phyloP scores from a whole-genome alignment of 1,284 basidiomycete species.

The Irpex sp. region DNA sequence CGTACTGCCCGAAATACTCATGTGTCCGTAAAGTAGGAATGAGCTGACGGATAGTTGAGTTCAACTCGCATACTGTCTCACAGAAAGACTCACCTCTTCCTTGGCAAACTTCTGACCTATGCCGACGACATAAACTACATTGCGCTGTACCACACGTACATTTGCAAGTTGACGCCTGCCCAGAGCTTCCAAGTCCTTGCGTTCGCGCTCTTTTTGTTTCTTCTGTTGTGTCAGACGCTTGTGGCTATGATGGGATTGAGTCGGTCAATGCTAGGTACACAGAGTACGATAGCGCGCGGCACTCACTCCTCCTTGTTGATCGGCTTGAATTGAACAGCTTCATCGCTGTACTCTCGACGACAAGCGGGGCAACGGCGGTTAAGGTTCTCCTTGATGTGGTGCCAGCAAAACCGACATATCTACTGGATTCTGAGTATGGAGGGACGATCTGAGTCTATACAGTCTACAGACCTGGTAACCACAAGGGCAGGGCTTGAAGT shows the following conservation, averaged over 20 bases:
- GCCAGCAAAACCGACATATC: conserved; percentile 99
- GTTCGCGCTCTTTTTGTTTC: conserved; percentile 88
- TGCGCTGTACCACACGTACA: conserved; percentile 94
- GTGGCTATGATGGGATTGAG: conserved; percentile 51
- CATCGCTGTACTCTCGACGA: conserved; percentile 89
- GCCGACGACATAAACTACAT: conserved; percentile 94
- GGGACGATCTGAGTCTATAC: not conserved
- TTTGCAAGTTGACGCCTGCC: conserved; percentile 88
- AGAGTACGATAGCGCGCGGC: not conserved
- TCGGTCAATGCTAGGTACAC: conserved; percentile 2
- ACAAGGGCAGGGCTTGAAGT: conserved; percentile 99
- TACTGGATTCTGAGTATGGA: conserved; percentile 27
- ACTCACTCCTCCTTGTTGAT: conserved; percentile 93
- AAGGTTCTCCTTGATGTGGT: conserved; percentile 95
- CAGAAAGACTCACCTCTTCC: conserved; percentile 74
- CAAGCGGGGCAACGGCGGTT: conserved; percentile 98
- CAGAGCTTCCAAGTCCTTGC: conserved; percentile 89
- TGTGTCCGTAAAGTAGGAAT: conserved; percentile 91
- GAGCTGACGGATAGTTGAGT: conserved; percentile 48
- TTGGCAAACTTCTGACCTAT: conserved; percentile 87
- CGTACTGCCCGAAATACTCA: conserved; percentile 99
- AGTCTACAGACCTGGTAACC: conserved; percentile 81
- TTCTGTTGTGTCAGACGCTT: conserved; percentile 95
- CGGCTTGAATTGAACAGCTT: conserved; percentile 92
- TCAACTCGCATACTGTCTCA: conserved; percentile 4